These are phyloP conservation scores for Parmelia sp. DNA, from an alignment of 495 filamentous ascomycete species.

Conservation along the genomic window DNA sequence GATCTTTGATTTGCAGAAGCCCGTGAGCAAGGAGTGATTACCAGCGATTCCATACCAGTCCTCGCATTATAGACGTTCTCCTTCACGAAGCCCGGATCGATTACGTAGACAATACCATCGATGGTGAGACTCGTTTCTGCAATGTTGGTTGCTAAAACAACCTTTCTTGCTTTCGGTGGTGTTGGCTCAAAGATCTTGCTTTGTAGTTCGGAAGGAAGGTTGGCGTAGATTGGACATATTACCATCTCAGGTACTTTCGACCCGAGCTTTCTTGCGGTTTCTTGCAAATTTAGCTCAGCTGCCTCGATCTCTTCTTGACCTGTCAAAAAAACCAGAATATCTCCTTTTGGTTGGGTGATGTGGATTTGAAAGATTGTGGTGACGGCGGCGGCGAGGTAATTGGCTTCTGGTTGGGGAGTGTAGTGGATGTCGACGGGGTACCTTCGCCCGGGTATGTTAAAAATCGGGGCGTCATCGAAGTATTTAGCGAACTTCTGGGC, in stretches of 20 bases:
- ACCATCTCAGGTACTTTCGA: conserved; percentile 80
- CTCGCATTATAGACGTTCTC: conserved; percentile 91
- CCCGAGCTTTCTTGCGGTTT: conserved; percentile 74
- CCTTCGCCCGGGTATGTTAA: conserved; percentile 87
- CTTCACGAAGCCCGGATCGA: conserved; percentile 89
- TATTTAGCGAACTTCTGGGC: conserved; percentile 89
- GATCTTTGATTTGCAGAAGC: conserved; percentile 90
- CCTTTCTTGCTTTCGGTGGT: conserved; percentile 70
- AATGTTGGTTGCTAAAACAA: conserved; percentile 85
- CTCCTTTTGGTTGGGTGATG: conserved; percentile 75
- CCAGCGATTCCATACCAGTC: conserved; percentile 86
- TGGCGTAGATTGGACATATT: conserved; percentile 83
- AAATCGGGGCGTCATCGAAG: conserved; percentile 92
- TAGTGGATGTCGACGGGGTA: conserved; percentile 93
- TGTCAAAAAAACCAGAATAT: conserved; percentile 86
- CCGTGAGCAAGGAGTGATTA: conserved; percentile 88
- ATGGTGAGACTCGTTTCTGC: conserved; percentile 86
- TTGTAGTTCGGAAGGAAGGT: conserved; percentile 78
- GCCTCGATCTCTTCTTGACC: conserved; percentile 89
- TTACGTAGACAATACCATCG: conserved; percentile 86
- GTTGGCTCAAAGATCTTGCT: conserved; percentile 88
- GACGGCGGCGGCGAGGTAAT: conserved; percentile 86
- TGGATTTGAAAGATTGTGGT: conserved; percentile 97
- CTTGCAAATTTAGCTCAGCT: conserved; percentile 71
- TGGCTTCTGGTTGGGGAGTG: conserved; percentile 85